Conservation (phyloP, 176 grass and related monocot species). For the Oryza nivara region DNA sequence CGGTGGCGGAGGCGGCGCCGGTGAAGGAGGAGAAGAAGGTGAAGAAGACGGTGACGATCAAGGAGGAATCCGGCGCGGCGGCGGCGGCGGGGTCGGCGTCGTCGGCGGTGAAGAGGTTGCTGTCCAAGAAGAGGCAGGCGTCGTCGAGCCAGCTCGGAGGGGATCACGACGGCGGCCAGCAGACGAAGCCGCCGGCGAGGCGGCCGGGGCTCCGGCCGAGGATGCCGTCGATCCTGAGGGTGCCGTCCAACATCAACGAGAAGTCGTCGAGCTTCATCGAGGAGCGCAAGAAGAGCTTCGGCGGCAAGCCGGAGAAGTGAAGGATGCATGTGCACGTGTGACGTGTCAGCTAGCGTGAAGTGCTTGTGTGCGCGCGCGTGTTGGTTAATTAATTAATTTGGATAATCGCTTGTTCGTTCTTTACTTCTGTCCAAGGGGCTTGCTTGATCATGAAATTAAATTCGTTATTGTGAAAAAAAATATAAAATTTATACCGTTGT, state of each 20-base stretch:
- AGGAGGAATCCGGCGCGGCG: slow-evolving; percentile 6
- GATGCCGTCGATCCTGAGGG: slow-evolving; percentile 40
- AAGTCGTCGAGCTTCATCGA: slow-evolving; percentile 47
- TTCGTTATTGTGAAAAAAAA: not conserved
- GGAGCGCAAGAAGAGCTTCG: slow-evolving; percentile 40
- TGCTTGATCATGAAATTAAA: not conserved
- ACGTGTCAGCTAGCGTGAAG: not conserved
- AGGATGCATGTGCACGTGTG: not conserved
- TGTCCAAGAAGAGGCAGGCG: slow-evolving; percentile 48
- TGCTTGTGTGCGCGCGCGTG: not conserved
- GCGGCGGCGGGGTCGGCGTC: not conserved
- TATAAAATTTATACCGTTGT: too few species aligned
- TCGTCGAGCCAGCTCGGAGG: not conserved
- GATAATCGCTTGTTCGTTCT: slow-evolving; percentile 7
- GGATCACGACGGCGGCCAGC: not conserved
- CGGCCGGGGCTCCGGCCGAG: slow-evolving; percentile 43
- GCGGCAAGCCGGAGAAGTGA: slow-evolving; percentile 44
- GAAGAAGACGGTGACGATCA: slow-evolving; percentile 47
- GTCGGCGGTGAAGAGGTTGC: slow-evolving; percentile 38
- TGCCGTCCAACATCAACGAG: slow-evolving; percentile 59
- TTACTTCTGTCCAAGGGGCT: not conserved
- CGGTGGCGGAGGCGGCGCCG: not conserved
- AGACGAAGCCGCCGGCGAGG: not conserved
- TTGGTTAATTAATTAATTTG: not conserved
- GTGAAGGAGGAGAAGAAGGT: slow-evolving; percentile 37